Evolutionary conservation across 2,329 filamentous ascomycete genomes (phyloP).

Genomic region (Fusarium floridanum): DNA sequence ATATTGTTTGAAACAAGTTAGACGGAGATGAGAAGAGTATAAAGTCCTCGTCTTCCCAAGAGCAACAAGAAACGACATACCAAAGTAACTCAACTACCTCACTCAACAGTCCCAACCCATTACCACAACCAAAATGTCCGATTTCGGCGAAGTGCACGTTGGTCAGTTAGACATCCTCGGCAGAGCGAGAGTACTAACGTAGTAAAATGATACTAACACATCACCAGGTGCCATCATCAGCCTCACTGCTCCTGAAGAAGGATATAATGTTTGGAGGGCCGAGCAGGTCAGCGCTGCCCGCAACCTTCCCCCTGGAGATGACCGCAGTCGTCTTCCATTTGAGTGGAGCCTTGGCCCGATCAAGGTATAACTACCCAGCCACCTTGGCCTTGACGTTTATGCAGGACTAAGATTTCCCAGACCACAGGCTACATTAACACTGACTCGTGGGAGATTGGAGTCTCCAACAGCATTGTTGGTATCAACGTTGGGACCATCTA

Average conservation of each 20-base stretch:
- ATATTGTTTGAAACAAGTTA: background rate
- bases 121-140: background rate
- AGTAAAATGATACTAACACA: background rate
- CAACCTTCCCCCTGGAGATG: background rate
- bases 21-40: background rate
- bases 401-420: background rate
- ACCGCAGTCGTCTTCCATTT: background rate
- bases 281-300: background rate
- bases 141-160: background rate
- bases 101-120: background rate
- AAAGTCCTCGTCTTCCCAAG: background rate
- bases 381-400: background rate
- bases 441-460: background rate
- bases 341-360: background rate
- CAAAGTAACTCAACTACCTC: background rate
- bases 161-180: background rate
- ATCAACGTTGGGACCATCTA: background rate
- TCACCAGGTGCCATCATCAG: background rate
- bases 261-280: background rate
- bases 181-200: background rate
- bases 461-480: background rate
- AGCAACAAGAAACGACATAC: background rate
- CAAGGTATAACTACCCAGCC: background rate
- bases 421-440: background rate
- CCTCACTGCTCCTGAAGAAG: background rate